Percentiles rank a stretch among this genome's conserved stretches.
Evolutionary conservation across 2,329 filamentous ascomycete genomes (phyloP).

Genomic region (Epichloe bromicola): DNA sequence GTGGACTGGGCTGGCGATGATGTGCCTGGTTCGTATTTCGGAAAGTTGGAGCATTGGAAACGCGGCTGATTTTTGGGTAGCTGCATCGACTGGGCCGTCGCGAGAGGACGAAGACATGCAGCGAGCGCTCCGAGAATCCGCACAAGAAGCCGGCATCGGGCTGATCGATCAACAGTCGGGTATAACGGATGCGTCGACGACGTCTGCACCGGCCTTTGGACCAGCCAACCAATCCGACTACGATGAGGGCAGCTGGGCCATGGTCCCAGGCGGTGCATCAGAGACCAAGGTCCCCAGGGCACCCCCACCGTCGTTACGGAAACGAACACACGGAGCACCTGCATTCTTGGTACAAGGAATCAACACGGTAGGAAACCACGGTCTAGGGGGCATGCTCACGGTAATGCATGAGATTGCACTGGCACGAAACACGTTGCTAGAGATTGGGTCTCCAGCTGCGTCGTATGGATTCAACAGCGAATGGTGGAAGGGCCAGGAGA

Average conservation of each 20-base stretch:
- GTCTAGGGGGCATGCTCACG: conserved; percentile 41
- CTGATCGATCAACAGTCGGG: conserved; percentile 36
- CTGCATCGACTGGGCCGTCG: conserved; percentile 17
- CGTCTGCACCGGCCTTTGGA: conserved; percentile 37
- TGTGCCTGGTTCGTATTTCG: conserved; percentile 22
- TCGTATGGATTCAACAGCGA: conserved; percentile 42
- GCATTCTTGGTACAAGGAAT: conserved; percentile 35
- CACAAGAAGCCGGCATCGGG: conserved; percentile 35
- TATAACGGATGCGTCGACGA: conserved; percentile 26
- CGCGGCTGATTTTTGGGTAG: neutral
- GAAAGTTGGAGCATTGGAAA: neutral
- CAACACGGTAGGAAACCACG: conserved; percentile 22
- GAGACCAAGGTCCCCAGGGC: conserved; percentile 11
- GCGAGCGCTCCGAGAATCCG: conserved; percentile 42
- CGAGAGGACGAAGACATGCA: conserved; percentile 44
- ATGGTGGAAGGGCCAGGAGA: conserved; percentile 49
- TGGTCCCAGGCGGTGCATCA: conserved; percentile 32
- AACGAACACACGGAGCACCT: conserved; percentile 28
- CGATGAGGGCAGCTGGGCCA: conserved; percentile 42
- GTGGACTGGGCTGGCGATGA: conserved; percentile 33
- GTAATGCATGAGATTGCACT: conserved; percentile 48
- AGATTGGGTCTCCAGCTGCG: conserved; percentile 24
- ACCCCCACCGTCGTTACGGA: conserved; percentile 28
- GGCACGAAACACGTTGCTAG: conserved; percentile 41
- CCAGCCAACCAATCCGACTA: conserved; percentile 45